phyloP scores from a whole-genome alignment of 306 rosid species.

The Cucumis melo region DNA sequence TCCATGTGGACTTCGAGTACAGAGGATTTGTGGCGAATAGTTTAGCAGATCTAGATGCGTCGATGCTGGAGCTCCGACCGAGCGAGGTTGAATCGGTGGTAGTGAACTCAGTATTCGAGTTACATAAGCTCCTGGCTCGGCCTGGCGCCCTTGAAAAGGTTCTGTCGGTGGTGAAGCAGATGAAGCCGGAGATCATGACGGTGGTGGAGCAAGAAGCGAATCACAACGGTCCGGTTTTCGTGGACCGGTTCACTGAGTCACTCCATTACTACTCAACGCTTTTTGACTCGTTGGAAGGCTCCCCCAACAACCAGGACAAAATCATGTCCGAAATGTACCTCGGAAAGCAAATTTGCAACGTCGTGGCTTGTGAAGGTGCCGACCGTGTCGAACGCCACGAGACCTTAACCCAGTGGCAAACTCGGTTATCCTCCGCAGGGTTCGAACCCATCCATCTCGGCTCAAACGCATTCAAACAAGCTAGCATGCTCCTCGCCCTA shows the following conservation, averaged over 20 bases:
- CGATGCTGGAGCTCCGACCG: conserved; percentile 72
- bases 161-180: conserved; percentile 42
- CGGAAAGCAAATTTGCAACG: conserved; percentile 82
- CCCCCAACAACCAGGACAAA: conserved; percentile 45
- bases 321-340: conserved; percentile 70
- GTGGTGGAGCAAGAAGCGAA: conserved; percentile 82
- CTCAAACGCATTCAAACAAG: conserved; percentile 88
- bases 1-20: conserved; percentile 65
- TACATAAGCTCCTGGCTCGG: conserved; percentile 59
- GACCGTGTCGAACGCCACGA: conserved; percentile 91
- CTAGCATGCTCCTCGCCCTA: conserved; percentile 59
- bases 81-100: conserved; percentile 63
- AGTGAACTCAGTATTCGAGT: conserved; percentile 77
- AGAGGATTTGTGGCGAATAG: conserved; percentile 78
- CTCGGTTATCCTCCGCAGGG: conserved; percentile 46
- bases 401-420: conserved; percentile 54
- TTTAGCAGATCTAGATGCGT: conserved; percentile 73
- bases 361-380: conserved; percentile 74
- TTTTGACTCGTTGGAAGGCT: conserved; percentile 88
- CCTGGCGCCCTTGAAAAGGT: conserved; percentile 85
- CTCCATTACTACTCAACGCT: conserved; percentile 79
- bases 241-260: conserved; percentile 85
- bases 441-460: conserved; percentile 62
- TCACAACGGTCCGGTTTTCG: conserved; percentile 54
- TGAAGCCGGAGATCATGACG: conserved; percentile 72